Evolutionary conservation across 345 rosid species (phyloP).

Genomic region (Linum lewisii): DNA sequence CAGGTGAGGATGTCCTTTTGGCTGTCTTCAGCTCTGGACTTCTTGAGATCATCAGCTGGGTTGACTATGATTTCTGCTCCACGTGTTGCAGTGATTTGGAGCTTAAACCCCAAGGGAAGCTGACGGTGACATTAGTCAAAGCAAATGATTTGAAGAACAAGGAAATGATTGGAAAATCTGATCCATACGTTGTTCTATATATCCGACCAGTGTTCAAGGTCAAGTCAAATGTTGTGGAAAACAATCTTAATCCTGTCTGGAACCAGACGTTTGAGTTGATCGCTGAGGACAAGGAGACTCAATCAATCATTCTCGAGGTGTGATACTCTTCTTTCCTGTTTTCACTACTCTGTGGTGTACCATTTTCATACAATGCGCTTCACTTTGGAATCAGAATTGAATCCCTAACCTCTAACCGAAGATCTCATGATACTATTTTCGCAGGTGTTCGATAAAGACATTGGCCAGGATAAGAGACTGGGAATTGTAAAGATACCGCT

Average conservation of each 20-base stretch:
- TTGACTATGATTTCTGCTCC: background rate
- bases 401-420: background rate
- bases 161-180: slow-evolving; percentile 99
- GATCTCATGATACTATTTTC: slow-evolving; percentile 10
- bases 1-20: slow-evolving; percentile 35
- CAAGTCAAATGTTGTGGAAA: slow-evolving; percentile 69
- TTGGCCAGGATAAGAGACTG: slow-evolving; percentile 86
- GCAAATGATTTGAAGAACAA: slow-evolving; percentile 89
- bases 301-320: slow-evolving; percentile 74
- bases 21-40: slow-evolving; percentile 2
- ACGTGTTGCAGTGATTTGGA: slow-evolving; percentile 65
- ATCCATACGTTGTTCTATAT: slow-evolving; percentile 72
- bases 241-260: slow-evolving; percentile 94
- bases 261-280: slow-evolving; percentile 75
- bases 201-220: slow-evolving; percentile 81
- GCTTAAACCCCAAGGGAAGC: slow-evolving; percentile 94
- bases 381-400: background rate
- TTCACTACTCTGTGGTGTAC: background rate
- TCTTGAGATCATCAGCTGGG: background rate
- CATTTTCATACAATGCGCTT: background rate
- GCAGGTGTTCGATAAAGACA: slow-evolving; percentile 88
- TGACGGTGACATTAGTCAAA: slow-evolving; percentile 52
- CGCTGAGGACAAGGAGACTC: slow-evolving; percentile 98
- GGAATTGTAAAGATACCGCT: slow-evolving; percentile 72
- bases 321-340: background rate